Evolutionary conservation across 1,284 basidiomycete genomes (phyloP), one percentile per base, ranked within the genome.

Genomic region (Rugosomyces carneus): DNA sequence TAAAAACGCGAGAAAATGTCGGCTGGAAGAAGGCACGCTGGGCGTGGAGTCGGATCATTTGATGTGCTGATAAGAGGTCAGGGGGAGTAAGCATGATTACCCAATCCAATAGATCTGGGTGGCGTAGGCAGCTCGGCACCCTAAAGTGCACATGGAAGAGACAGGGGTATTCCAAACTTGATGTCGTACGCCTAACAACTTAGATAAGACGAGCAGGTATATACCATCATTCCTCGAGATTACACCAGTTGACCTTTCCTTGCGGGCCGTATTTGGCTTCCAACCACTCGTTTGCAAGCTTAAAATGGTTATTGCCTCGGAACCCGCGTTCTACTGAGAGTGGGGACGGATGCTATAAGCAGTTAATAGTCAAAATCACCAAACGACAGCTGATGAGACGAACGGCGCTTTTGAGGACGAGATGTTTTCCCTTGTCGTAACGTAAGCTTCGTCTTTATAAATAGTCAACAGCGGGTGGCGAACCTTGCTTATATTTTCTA

Each of bases 271-370:
- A 93, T 52, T 80, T 81, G 50, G 73, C 60, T 58, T 78, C 76
- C 15, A 93, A 69, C 90, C 90, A 93, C 50, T 81, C 75, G 60
- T 93, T 95, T 32, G 92, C 89, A 52, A 80, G 73, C 58, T 77
- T 83, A 70, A 97, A 97, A 68, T 97, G 94, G 24, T 81, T 82
- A 65, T 95, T 96, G 40, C 91, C 91, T 48, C 93, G 66, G 72
- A 97, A 98, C 9, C 94, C 93, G 45, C 77, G 73, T 55, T 79
- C 72, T 0, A 89, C 93, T 38, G 87, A 87, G 13, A 87, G 66
- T 4, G 92, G 92, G 24, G 85, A 87, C 7, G 90, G 89, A 66
- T 93, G 90, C 84, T 84, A 56, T 23, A 46, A 16, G 48, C 40
- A 44, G 41, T 44, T 16, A 34, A 35, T 48, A 46, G 40, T 54